Evolutionary conservation across 495 filamentous ascomycete genomes (phyloP).

Genomic region (Penicillium subrubescens): DNA sequence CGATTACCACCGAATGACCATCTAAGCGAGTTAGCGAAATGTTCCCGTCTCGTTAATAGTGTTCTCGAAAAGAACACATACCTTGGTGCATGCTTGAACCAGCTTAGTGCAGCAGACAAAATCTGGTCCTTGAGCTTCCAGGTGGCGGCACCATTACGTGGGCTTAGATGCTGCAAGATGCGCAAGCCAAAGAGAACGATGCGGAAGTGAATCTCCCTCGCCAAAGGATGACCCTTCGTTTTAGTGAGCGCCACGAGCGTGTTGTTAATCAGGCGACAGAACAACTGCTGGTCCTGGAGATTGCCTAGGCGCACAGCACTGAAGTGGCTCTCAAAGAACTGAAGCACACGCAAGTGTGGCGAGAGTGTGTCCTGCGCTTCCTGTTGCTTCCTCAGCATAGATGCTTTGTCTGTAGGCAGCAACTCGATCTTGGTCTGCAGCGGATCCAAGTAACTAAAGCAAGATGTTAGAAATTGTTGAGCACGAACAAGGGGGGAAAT

Average conservation of each 20-base stretch:
- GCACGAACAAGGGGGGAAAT: not conserved
- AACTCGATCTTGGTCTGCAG: constrained; percentile 92
- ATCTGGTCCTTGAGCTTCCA: constrained; percentile 87
- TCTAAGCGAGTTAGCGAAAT: constrained; percentile 23
- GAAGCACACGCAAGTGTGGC: constrained; percentile 82
- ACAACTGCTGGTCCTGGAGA: constrained; percentile 74
- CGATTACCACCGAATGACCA: constrained; percentile 97
- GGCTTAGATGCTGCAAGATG: constrained; percentile 69
- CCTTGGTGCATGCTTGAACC: constrained; percentile 82
- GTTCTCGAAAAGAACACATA: constrained; percentile 23
- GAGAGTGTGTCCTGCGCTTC: constrained; percentile 75
- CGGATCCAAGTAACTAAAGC: constrained; percentile 72
- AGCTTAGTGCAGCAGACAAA: constrained; percentile 78
- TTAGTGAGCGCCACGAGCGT: constrained; percentile 72
- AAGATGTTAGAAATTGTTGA: constrained; percentile 11
- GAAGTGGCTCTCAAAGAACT: constrained; percentile 92
- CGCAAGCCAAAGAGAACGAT: constrained; percentile 79
- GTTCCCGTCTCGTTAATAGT: no score
- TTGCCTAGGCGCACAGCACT: constrained; percentile 83
- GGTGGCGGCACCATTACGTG: constrained; percentile 57
- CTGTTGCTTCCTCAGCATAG: constrained; percentile 74
- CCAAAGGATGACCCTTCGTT: constrained; percentile 77
- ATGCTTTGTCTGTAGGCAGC: constrained; percentile 80
- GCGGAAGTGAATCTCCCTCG: constrained; percentile 88
- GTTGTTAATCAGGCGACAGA: constrained; percentile 73